Evolutionary conservation across 768 basidiomycete species (phyloP), one percentile per base, ranked within the genome.

Genomic region (Collybia sordida): DNA sequence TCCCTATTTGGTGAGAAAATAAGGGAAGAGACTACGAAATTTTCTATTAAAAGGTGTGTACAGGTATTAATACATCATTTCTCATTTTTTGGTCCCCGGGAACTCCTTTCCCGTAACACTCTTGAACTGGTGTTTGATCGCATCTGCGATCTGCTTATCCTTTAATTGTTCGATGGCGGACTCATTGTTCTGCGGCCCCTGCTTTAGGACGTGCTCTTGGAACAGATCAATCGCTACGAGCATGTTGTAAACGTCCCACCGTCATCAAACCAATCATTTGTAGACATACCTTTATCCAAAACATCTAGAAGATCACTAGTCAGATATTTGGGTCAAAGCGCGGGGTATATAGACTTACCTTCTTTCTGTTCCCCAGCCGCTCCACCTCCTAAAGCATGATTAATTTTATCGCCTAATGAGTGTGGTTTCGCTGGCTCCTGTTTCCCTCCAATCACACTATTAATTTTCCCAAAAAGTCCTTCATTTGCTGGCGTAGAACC

Each of bases 101-200:
- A 76, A 62, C 12, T 75, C 69, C 27, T 59, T 60, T 11, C 75
- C 74, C 18, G 72, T 73, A 4, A 58, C 48, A 31, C 54, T 57
- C 60, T 72, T 71, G 50, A 64, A 75, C 23, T 59, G 57, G 6
- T 47, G 45, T 8, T 71, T 58, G 45, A 77, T 72, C 4, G 62
- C 63, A 46, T 72, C 72, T n/a, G 66, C 63, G 46, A 77, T 75
- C 47, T 68, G 63, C 50, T 73, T 65, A 52, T 75, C 74, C 54
- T 76, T 76, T 7, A 66, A 61, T 53, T 75, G 71, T 58, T 76
- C 73, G 18, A 68, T 25, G 0, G 72, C 72, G 19, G 62, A 66
- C 56, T 78, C 75, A 57, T 78, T 68, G 21, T 59, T 63, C 63
- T 78, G 75, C 31, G 63, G 57, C 2, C 72, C 74, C 41, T 60